Base-by-base conservation (phyloP, 495 filamentous ascomycete genomes). In the Cairneyella variabilis region DNA sequence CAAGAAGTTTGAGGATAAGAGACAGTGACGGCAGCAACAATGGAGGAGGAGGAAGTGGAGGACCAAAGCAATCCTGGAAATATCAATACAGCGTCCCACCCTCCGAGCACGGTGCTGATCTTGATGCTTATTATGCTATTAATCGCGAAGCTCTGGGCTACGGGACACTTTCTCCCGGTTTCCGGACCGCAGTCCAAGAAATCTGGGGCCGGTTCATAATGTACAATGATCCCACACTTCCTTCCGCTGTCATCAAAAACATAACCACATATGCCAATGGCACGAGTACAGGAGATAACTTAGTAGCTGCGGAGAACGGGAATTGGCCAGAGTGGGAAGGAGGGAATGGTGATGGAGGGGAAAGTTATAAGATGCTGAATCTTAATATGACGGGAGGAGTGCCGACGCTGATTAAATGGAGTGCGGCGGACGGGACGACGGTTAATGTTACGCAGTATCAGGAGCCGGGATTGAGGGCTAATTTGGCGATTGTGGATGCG, bases 61-160 rank as follows among this genome's bases (percentile, higher is more conserved):
- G 58, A 18, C 28, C 27, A 11, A 57, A 51, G 18, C 40, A 62
- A 8, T 6, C 65, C 16, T 86, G 75, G 73, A 77, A 79, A 27
- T 84, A 84, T 56, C 77, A 86, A 57, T 83, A 78, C 64, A 80
- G 75, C 8, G 75, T 80, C 0, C 74, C 79, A 0, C 69, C 75
- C 26, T 73, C 74, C 3, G 66, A 70, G 14, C 83, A 87, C 63
- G 78, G 73, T 21, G 59, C 64, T 14, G 83, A 88, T 51, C 26
- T 81, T 8, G 11, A 44, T 38, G 51, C 67, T 0, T 82, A 79
- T 57, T 80, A 82, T 56, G 74, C 67, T 53, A 10, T 12, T 21
- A 38, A 50, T 20, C 3, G 28, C 11, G 3, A 50, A 37, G 3
- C 58, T 62, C 34, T 17, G 63, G 44, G 39, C 40, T 34, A 39